Base-by-base conservation (phyloP, 768 basidiomycete genomes). In the Omphalotus guepiniiformis region DNA sequence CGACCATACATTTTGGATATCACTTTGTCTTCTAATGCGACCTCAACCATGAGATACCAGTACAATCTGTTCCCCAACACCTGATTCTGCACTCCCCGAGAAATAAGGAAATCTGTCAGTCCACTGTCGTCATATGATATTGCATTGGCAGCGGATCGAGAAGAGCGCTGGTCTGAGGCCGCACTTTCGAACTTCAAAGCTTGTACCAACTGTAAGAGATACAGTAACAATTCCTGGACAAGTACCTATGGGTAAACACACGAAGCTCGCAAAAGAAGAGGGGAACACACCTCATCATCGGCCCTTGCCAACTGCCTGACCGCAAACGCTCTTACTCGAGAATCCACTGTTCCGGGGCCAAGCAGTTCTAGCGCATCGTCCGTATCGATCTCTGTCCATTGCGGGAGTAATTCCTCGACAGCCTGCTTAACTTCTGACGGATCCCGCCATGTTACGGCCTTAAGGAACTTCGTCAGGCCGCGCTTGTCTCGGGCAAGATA, bases 1-100 rank as follows among this genome's bases (percentile, higher is more conserved):
- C 84, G 76, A 3, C 86, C 91, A 55, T 93, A 98, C 88, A 95
- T 93, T 71, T 92, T 93, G 3, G 89, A 88, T 62, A 91, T 81
- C 19, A 82, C 72, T 50, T 83, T 82, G 59, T 93, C 91, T 58
- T 93, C 90, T 37, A 90, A 67, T 18, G 91, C 89, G 15, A 93
- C 84, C 62, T 98, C 96, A 3, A 98, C 94, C 81, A 93, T 93
- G 47, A 98, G 81, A 58, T 98, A 99, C 96, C 96, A 98, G 62
- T 95, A 88, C 53, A 98, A 72, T 21, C 90, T 76, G 56, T 97
- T 97, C 0, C 94, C 96, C 2, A 99, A 71, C 1, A 95, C 76
- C 2, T 74, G 74, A 58, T 95, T 95, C 53, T 78, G 72, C 11
- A 92, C 90, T 15, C 90, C 91, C 18, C 94, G 79, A 5, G 79